Percentiles rank a stretch among this genome's conserved stretches.
phyloP scores from a whole-genome alignment of 2,329 filamentous ascomycete species.

The Cercospora canescens region DNA sequence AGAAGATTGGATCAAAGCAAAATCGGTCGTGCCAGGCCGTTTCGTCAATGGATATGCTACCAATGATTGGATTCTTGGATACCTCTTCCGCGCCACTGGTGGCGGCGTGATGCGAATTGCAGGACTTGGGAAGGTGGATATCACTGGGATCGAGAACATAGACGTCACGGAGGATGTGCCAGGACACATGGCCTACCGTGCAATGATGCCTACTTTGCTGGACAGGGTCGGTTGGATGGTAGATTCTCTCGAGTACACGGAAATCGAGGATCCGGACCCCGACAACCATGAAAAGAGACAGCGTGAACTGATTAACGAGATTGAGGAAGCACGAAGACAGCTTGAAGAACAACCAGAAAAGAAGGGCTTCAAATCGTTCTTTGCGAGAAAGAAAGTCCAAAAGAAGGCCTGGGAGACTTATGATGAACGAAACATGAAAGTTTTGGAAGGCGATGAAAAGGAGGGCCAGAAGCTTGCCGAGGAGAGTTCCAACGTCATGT shows the following conservation, averaged over 20 bases:
- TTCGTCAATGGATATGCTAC: conserved; percentile 93
- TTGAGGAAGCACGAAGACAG: conserved; percentile 88
- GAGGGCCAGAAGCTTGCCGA: conserved; percentile 39
- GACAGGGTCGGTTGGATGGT: conserved; percentile 88
- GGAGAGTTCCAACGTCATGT: conserved; percentile 64
- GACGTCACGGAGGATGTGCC: conserved; percentile 82
- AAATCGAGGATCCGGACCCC: conserved; percentile 96
- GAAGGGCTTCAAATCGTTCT: conserved; percentile 69
- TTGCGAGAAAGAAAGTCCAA: conserved; percentile 77
- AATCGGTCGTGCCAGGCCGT: conserved; percentile 83
- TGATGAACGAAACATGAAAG: conserved; percentile 62
- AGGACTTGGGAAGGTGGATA: conserved; percentile 75
- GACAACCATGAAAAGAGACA: conserved; percentile 88
- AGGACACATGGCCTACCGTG: conserved; percentile 96
- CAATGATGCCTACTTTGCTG: conserved; percentile 84
- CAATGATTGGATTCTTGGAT: conserved; percentile 94
- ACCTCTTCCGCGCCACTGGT: conserved; percentile 90
- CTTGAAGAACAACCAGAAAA: conserved; percentile 76
- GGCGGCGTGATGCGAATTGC: conserved; percentile 89
- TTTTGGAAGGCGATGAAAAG: conserved; percentile 43
- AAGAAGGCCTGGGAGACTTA: conserved; percentile 96
- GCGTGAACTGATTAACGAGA: conserved; percentile 91
- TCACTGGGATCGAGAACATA: conserved; percentile 85
- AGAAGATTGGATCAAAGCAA: conserved; percentile 81
- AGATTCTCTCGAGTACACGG: conserved; percentile 88